Evolutionary conservation across 192 early-diverging fungal genomes (phyloP), one percentile per base, ranked within the genome.

Genomic region (Backusella liffmaniae): DNA sequence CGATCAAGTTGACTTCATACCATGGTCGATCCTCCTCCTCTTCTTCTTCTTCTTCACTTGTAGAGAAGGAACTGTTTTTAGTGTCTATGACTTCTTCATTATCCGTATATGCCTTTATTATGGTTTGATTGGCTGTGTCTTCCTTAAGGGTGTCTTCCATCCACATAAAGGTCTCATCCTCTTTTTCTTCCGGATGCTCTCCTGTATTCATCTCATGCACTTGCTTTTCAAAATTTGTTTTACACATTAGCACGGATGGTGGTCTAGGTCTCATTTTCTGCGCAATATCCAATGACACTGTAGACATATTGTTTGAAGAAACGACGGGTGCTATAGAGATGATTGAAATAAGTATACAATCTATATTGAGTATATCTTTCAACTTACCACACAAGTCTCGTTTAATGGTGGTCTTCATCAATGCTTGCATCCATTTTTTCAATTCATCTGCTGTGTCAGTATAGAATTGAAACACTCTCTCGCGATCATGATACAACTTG

Each of bases 341-440:
- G 1, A 49, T n/a, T 18, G 15, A 49, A 49, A 49, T 49, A n/a
- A 49, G 46, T 44, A 44, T 44, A 44, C 16, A 15, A 29, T 37
- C 0, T 30, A 13, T 39, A 32, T 26, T 56, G 9, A 46, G 8
- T 23, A 3, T 44, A 5, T 66, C 26, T 49, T 23, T n/a, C 4
- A 26, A 8, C 29, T 68, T 79, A 83, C 82, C 75, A 35, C 39
- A 69, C 21, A 81, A 73, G 59, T 88, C 85, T 0, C 86, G 83
- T n/a, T 79, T 78, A 49, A 90, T 90, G 0, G 88, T 90, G 4
- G 85, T 84, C 76, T 90, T 90, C 87, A 90, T 87, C 71, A 90
- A 68, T 2, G 86, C 82, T 67, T 87, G 88, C 36, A 90, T 82
- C 88, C 88, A 90, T 10, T 77, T 83, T 53, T 80, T 83, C 78